Base-by-base conservation (phyloP, 2,329 filamentous ascomycete genomes). In the Colletotrichum ledebouriae region DNA sequence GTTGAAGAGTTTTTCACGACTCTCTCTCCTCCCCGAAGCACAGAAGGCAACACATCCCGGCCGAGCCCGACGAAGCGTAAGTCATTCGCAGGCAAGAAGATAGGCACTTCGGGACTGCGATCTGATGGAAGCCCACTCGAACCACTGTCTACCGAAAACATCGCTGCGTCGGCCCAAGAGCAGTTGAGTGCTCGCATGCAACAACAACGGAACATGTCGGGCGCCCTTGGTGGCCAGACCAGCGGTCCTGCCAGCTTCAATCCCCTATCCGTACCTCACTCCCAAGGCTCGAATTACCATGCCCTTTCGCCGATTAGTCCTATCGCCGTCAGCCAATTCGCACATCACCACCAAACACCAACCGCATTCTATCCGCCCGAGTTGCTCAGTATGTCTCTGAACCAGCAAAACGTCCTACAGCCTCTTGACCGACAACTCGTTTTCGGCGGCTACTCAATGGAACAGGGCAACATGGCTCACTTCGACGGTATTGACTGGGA, bases 1-100 rank as follows among this genome's bases (percentile, higher is more conserved):
- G 94, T 98, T 0, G 94, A 97, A 75, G 94, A 98, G 73, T 98
- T 97, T 80, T 95, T 98, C 76, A 92, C 92, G 6, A 93, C 90
- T 56, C 83, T 97, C 42, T 92, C 90, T 1, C 90, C 92, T 12
- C 86, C 88, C 71, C 80, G 88, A 77, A 82, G 81, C 76, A 78
- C 80, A 57, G 82, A 89, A 13, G 55, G 58, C 13, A 59, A 63
- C 12, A 20, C 52, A 4, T 63, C 59, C 4, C 49, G 50, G 34
- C 65, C 65, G 2, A 68, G 69, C 17, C 46, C 68, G 22, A 47
- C 69, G 12, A 83, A 82, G 72, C 77, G 80, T 49, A 82, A 82
- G 72, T 71, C 74, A 3, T 63, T 73, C 70, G 78, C 74, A 3
- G 66, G 62, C 73, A 86, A 79, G 76, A 80, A 76, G 67, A 75